Evolutionary conservation across 306 rosid genomes (phyloP).

Genomic region (Herpetospermum pedunculosum): DNA sequence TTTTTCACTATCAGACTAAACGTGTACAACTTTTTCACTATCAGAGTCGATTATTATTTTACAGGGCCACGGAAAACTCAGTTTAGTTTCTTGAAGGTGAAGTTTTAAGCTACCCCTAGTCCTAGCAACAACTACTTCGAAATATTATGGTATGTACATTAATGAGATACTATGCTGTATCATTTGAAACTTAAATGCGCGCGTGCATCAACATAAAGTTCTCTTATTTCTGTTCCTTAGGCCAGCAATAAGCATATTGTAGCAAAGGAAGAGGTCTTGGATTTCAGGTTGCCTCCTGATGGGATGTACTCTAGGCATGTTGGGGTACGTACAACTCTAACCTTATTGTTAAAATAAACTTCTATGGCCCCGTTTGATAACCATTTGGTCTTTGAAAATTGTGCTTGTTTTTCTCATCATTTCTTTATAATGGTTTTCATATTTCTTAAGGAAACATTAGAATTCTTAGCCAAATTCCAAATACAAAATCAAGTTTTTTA

Average conservation of each 20-base stretch:
- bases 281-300: constrained; percentile 32
- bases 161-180: background rate
- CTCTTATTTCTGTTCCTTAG: constrained; percentile 12
- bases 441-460: too few species aligned
- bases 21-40: background rate
- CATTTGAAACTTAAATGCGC: background rate
- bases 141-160: constrained; percentile 12
- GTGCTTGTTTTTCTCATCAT: too few species aligned
- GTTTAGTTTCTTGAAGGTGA: background rate
- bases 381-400: too few species aligned
- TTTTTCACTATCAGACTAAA: background rate
- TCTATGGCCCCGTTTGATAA: too few species aligned
- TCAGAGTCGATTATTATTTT: background rate
- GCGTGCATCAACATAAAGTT: background rate
- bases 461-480: too few species aligned
- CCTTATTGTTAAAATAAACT: background rate
- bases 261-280: constrained; percentile 61
- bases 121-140: background rate
- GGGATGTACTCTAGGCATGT: constrained; percentile 25
- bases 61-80: background rate
- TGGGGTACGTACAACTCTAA: constrained; percentile 32
- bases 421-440: too few species aligned
- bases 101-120: background rate
- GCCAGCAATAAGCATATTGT: constrained; percentile 24
- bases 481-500: too few species aligned